Evolutionary conservation across 768 basidiomycete species (phyloP).

Genomic region (Hygrocybe punicea): DNA sequence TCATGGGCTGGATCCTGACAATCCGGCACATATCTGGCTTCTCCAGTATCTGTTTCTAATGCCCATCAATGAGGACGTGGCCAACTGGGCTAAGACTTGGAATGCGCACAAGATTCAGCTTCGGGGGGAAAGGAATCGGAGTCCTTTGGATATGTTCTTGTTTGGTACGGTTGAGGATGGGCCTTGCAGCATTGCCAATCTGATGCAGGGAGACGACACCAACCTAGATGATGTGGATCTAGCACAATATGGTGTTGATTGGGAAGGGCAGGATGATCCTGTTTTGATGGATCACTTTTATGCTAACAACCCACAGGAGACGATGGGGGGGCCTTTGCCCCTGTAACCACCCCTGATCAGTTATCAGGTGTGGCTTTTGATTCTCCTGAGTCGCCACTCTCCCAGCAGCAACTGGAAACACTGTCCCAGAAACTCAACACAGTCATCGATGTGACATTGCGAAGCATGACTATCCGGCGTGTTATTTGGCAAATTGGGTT

Average conservation of each 20-base stretch:
- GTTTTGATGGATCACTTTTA: constrained; percentile 10
- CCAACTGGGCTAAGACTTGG: constrained; percentile 33
- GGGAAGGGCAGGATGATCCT: constrained; percentile 10
- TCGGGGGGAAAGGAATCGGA: constrained; percentile 13
- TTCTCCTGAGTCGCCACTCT: too few species aligned
- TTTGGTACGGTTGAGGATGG: constrained; percentile 35
- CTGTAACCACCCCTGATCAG: neutral
- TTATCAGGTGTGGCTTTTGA: too few species aligned
- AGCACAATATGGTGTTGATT: constrained; percentile 14
- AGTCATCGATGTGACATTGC: too few species aligned
- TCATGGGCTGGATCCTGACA: constrained; percentile 24
- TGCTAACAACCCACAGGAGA: constrained; percentile 12
- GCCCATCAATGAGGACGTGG: constrained; percentile 29
- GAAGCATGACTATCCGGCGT: too few species aligned
- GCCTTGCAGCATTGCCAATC: constrained; percentile 18
- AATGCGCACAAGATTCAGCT: constrained; percentile 32
- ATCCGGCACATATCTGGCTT: constrained; percentile 38
- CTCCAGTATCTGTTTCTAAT: constrained; percentile 38
- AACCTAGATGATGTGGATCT: constrained; percentile 1
- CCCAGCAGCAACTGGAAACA: too few species aligned
- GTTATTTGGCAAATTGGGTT: too few species aligned
- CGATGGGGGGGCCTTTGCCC: constrained; percentile 3
- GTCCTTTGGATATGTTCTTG: constrained; percentile 29
- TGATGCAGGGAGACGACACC: too few species aligned
- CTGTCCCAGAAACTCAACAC: too few species aligned